These are phyloP conservation scores for Echites panduratus DNA, from an alignment of 257 asterid species.

Conservation along the genomic window DNA sequence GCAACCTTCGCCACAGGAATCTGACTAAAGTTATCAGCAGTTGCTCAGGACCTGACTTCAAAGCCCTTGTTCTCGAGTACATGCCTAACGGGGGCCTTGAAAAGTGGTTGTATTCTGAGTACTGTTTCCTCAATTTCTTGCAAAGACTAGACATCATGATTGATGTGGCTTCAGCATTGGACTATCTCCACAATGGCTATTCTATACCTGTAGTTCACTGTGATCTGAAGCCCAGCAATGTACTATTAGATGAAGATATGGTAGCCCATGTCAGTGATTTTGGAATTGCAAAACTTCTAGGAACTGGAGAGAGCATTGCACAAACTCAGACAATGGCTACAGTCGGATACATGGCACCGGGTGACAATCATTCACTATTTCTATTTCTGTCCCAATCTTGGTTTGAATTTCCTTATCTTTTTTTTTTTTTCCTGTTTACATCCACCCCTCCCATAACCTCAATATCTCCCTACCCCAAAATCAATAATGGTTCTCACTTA, in stretches of 20 bases:
- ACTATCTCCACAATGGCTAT: conserved; percentile 26
- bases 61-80: conserved; percentile 25
- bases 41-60: conserved; percentile 23
- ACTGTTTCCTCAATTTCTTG: conserved; percentile 7
- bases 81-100: conserved; percentile 29
- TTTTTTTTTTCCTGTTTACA: too few species aligned
- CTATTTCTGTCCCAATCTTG: not conserved
- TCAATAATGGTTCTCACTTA: too few species aligned
- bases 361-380: not conserved
- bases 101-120: conserved; percentile 15
- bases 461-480: too few species aligned
- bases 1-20: conserved; percentile 29
- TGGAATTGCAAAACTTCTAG: conserved; percentile 23
- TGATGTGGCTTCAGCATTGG: conserved; percentile 21
- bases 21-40: conserved; percentile 24
- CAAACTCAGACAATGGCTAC: conserved; percentile 24
- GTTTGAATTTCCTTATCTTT: not conserved
- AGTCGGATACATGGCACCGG: conserved; percentile 31
- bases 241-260: conserved; percentile 22
- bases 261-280: conserved; percentile 28
- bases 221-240: conserved; percentile 27
- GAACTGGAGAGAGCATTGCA: not conserved
- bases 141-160: conserved; percentile 24
- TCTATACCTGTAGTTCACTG: conserved; percentile 20
- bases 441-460: too few species aligned